These are phyloP conservation scores for Rhipidocladum racemiflorum DNA, from an alignment of 176 grass and related monocot species.

Conservation along the genomic window DNA sequence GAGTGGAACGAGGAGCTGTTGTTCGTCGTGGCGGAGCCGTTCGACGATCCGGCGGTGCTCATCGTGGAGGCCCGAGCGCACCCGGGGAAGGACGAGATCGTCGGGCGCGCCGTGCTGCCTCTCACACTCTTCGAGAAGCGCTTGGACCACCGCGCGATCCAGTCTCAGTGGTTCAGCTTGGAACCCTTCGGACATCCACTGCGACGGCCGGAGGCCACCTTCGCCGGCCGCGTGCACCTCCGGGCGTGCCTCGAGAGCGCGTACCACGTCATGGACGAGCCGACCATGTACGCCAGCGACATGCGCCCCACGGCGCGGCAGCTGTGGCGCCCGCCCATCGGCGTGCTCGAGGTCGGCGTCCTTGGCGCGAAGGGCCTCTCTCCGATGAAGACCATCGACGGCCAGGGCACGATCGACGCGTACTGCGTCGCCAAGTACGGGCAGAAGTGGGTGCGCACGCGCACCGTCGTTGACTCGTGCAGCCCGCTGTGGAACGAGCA, in stretches of 20 bases:
- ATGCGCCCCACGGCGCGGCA: constrained; percentile 62
- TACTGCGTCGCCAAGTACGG: constrained; percentile 91
- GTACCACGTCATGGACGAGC: constrained; percentile 85
- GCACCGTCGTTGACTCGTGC: constrained; percentile 53
- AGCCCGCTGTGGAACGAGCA: constrained; percentile 81
- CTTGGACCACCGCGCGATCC: constrained; percentile 39
- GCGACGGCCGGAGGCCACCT: background rate
- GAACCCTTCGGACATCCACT: constrained; percentile 36
- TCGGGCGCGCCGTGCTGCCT: constrained; percentile 51
- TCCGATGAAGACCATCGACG: constrained; percentile 54
- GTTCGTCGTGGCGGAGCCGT: constrained; percentile 71
- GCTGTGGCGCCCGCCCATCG: constrained; percentile 60
- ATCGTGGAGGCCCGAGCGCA: constrained; percentile 50
- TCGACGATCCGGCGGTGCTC: constrained; percentile 78
- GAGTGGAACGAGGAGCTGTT: constrained; percentile 79
- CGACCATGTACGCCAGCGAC: constrained; percentile 70
- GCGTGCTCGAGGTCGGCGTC: constrained; percentile 72
- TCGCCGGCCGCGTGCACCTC: constrained; percentile 59
- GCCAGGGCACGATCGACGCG: constrained; percentile 46
- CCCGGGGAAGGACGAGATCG: constrained; percentile 56
- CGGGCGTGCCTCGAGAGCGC: constrained; percentile 73
- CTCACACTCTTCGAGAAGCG: constrained; percentile 59
- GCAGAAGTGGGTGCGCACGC: constrained; percentile 82
- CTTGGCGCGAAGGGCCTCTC: constrained; percentile 59
- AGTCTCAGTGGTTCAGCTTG: constrained; percentile 80